Evolutionary conservation across 495 filamentous ascomycete genomes (phyloP).

Genomic region (Trichoderma virens): DNA sequence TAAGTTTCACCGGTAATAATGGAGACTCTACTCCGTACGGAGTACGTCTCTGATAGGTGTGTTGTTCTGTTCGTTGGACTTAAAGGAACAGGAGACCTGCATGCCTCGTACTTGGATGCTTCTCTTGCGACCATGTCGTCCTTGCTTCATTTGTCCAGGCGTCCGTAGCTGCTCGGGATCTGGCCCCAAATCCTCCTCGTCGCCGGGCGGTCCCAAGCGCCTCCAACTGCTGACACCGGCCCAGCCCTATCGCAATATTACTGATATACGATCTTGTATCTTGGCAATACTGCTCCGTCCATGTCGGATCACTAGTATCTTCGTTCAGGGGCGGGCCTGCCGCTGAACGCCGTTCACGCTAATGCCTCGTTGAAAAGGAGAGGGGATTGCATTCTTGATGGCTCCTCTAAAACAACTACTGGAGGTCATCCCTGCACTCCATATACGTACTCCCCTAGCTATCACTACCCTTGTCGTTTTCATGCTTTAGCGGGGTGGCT

Average conservation of each 20-base stretch:
- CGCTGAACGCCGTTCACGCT: not conserved
- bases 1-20: not conserved
- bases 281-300: not conserved
- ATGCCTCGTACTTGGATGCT: not conserved
- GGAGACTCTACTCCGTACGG: not conserved
- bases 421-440: not conserved
- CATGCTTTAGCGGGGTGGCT: slow-evolving; percentile 7
- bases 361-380: not conserved
- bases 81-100: not conserved
- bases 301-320: not conserved
- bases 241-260: not conserved
- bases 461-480: not conserved
- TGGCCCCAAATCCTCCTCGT: not conserved
- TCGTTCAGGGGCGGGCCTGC: not conserved
- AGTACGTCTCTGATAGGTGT: not conserved
- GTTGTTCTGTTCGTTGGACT: not conserved
- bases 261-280: not conserved
- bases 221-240: not conserved
- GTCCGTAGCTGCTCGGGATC: not conserved
- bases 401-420: not conserved
- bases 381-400: not conserved
- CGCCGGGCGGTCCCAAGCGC: not conserved
- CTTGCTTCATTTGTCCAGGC: not conserved
- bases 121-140: not conserved
- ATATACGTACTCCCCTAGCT: not conserved